These are phyloP conservation scores for Xylaria palmicola DNA, from an alignment of 495 filamentous ascomycete species.

Conservation along the genomic window DNA sequence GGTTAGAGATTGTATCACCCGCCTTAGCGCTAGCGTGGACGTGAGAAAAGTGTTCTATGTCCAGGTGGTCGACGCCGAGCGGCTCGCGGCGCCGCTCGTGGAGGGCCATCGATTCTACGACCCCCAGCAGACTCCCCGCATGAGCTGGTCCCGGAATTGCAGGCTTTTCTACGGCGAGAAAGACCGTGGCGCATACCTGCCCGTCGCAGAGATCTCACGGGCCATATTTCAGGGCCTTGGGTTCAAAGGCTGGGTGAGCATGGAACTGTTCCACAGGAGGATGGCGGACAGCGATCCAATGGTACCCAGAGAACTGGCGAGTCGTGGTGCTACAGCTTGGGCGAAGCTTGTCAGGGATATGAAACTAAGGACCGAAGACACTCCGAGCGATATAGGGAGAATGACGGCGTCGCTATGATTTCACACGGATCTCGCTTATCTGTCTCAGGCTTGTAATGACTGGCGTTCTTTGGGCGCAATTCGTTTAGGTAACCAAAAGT, in stretches of 20 bases:
- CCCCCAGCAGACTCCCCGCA: slow-evolving; percentile 60
- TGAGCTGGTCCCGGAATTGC: slow-evolving; percentile 82
- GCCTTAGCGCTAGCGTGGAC: slow-evolving; percentile 58
- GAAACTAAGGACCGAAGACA: slow-evolving; percentile 45
- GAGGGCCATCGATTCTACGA: slow-evolving; percentile 64
- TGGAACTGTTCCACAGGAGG: slow-evolving; percentile 73
- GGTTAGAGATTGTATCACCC: slow-evolving; percentile 55
- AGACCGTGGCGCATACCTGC: slow-evolving; percentile 69
- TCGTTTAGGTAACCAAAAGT: not conserved
- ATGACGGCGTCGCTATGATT: slow-evolving; percentile 11
- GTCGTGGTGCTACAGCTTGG: slow-evolving; percentile 63
- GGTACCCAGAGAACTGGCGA: slow-evolving; percentile 63
- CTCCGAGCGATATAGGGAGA: not conserved
- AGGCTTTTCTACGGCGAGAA: slow-evolving; percentile 74
- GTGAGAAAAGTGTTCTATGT: slow-evolving; percentile 73
- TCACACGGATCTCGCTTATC: not conserved
- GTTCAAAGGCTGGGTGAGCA: slow-evolving; percentile 74
- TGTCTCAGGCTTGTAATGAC: not conserved
- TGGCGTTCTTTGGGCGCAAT: not conserved
- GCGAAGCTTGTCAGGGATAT: slow-evolving; percentile 56
- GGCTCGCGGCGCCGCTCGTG: slow-evolving; percentile 57
- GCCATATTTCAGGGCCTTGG: slow-evolving; percentile 64
- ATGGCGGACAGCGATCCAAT: slow-evolving; percentile 52
- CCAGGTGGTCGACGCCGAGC: slow-evolving; percentile 76
- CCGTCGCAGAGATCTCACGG: slow-evolving; percentile 59